phyloP scores from a whole-genome alignment of 2,329 filamentous ascomycete species.

The Alternaria solani region DNA sequence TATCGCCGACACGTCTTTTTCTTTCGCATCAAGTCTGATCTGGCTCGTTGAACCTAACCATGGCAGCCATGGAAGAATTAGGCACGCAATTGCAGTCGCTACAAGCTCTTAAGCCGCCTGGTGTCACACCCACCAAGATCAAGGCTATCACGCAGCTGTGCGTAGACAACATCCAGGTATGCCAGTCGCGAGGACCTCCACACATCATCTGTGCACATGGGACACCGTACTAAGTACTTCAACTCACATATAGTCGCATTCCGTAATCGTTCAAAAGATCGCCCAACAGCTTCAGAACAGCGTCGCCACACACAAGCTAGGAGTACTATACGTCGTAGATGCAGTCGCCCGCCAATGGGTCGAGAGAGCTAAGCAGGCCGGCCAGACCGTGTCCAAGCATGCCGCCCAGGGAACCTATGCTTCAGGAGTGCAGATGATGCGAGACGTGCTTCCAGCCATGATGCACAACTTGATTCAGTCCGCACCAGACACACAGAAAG shows the following conservation, averaged over 20 bases:
- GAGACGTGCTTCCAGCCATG: constrained; percentile 88
- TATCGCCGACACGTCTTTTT: constrained; percentile 20
- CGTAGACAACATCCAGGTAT: constrained; percentile 62
- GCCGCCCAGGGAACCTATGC: constrained; percentile 92
- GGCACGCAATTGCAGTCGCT: constrained; percentile 91
- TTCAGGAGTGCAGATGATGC: constrained; percentile 95
- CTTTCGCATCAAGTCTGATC: constrained; percentile 32
- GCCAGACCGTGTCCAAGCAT: constrained; percentile 78
- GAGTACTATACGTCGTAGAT: constrained; percentile 99
- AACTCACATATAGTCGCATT: constrained; percentile 76
- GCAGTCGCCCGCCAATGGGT: constrained; percentile 99
- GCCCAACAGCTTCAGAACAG: constrained; percentile 97
- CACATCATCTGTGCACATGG: constrained; percentile 15
- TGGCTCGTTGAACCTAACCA: constrained; percentile 44
- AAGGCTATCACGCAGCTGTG: constrained; percentile 85
- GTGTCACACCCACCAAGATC: constrained; percentile 93
- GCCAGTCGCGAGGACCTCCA: constrained; percentile 23
- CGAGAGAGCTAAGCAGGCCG: constrained; percentile 87
- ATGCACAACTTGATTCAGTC: constrained; percentile 94
- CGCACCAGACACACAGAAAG: constrained; percentile 92
- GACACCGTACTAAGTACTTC: constrained; percentile 35
- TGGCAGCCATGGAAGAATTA: constrained; percentile 86
- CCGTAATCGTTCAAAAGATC: constrained; percentile 92
- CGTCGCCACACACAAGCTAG: constrained; percentile 93
- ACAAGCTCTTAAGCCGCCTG: constrained; percentile 88